Conservation (phyloP, 352 stramenopile genomes). For the Phytophthora fragariaefolia region DNA sequence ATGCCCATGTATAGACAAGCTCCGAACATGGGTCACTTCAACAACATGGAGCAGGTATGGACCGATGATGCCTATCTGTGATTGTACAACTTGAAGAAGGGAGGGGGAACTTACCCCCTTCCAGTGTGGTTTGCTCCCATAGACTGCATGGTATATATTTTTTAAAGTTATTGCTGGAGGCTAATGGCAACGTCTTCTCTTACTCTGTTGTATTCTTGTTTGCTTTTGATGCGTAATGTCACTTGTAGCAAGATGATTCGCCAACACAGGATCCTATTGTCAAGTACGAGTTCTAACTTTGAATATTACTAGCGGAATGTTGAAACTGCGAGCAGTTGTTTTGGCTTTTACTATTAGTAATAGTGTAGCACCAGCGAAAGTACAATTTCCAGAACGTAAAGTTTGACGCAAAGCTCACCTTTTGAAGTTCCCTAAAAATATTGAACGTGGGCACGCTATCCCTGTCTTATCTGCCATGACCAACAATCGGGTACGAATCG, state of each 20-base stretch:
- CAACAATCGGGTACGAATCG: conserved; percentile 27
- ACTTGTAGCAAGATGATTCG: not conserved
- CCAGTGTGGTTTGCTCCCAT: conserved; percentile 29
- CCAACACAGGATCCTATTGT: not conserved
- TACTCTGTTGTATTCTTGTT: conserved; percentile 3
- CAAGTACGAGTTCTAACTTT: not conserved
- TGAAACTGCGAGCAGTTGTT: too few species aligned
- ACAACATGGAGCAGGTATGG: conserved; percentile 72
- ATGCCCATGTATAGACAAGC: conserved; percentile 59
- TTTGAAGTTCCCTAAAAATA: conserved; percentile 25
- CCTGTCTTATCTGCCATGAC: conserved; percentile 18
- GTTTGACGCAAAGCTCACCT: not conserved
- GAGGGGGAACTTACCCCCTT: not conserved
- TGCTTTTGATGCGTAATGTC: conserved; percentile 2
- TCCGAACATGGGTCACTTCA: conserved; percentile 53
- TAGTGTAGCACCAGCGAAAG: not conserved
- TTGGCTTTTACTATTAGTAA: not conserved
- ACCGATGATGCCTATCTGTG: conserved; percentile 48
- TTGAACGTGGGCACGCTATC: not conserved
- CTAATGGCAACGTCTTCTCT: conserved; percentile 35
- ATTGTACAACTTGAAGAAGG: conserved; percentile 31
- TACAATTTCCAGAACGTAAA: not conserved
- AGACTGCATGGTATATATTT: conserved; percentile 36
- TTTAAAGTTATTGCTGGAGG: conserved; percentile 43
- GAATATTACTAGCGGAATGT: too few species aligned